phyloP scores from a whole-genome alignment of 768 basidiomycete genomes.

The Stropharia rugosoannulata region DNA sequence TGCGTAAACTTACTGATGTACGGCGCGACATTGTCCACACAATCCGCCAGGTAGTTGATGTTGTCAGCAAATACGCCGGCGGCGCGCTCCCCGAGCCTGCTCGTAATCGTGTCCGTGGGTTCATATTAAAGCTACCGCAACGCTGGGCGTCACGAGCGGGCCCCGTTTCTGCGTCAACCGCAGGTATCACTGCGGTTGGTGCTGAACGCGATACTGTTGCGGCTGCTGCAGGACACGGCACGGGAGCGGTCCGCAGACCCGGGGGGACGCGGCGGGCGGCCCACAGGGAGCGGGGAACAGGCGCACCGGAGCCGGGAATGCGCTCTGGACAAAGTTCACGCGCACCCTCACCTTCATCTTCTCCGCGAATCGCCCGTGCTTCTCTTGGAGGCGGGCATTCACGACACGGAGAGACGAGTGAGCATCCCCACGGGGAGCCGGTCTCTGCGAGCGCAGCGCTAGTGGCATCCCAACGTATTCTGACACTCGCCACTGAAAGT shows the following conservation, averaged over 20 bases:
- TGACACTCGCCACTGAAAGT: conserved; percentile 87
- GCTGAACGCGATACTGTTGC: conserved; percentile 29
- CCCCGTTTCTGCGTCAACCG: not conserved
- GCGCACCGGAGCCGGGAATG: conserved; percentile 19
- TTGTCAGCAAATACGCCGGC: conserved; percentile 84
- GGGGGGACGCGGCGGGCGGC: conserved; percentile 28
- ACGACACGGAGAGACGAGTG: conserved; percentile 8
- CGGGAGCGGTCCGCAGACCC: conserved; percentile 28
- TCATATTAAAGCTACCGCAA: conserved; percentile 20
- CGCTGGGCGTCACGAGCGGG: conserved; percentile 17
- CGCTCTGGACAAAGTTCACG: conserved; percentile 27
- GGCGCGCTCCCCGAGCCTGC: conserved; percentile 79
- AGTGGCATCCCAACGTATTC: conserved; percentile 75
- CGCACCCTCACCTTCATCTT: conserved; percentile 19
- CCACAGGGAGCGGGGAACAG: conserved; percentile 40
- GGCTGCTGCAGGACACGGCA: conserved; percentile 35
- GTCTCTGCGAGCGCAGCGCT: conserved; percentile 56
- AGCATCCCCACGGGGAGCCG: conserved; percentile 2
- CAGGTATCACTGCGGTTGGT: not conserved
- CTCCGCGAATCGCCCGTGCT: conserved; percentile 8
- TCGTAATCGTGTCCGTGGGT: conserved; percentile 14
- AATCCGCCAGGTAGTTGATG: conserved; percentile 85
- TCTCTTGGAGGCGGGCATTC: conserved; percentile 1
- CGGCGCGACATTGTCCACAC: conserved; percentile 86
- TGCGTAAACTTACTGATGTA: conserved; percentile 70